Evolutionary conservation across 495 filamentous ascomycete genomes (phyloP), one percentile per base, ranked within the genome.

Genomic region (Daldinia caldariorum): DNA sequence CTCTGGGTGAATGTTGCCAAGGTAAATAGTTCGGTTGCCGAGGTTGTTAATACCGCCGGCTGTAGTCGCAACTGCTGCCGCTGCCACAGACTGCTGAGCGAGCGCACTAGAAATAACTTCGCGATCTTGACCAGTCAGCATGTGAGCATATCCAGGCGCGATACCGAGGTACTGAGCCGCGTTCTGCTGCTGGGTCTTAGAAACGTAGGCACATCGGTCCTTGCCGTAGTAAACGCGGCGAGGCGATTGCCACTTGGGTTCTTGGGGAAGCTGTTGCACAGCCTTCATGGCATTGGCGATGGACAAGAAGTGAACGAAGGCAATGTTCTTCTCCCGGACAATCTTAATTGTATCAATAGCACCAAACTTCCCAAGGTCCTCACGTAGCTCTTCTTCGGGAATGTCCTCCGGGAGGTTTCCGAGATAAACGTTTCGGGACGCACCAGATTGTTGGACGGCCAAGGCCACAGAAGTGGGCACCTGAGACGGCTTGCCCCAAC

Each of bases 171-270:
- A 99, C 81, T 99, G 95, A 31, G 95, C 95, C 14, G 95, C 95
- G 75, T 99, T 99, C 83, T 99, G 95, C 81, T 99, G 95, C 81
- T 99, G 95, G 0, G 95, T 99, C 87, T 99, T 99, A 47, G 95
- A 99, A 39, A 99, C 94, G 76, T 99, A 99, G 18, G 95, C 95
- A 76, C 95, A 99, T 49, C 95, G 88, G 78, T 99, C 95, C 82
- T 99, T 99, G 70, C 95, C 95, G 69, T 99, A 99, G 84, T 97
- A 98, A 10, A 99, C 96, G 43, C 95, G 91, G 60, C 92, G 90
- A 34, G 95, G 95, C 4, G 94, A 86, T 76, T 97, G 94, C 95
- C 95, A 99, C 81, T 97, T 97, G 3, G 90, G 81, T 80, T 99
- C 95, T 81, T 97, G 96, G 31, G 95, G 95, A 32, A 99, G 86